Percentiles rank a stretch among this genome's conserved stretches.
These are phyloP conservation scores for Phytopythium boreale DNA, from an alignment of 352 stramenopile species.

Conservation along the genomic window DNA sequence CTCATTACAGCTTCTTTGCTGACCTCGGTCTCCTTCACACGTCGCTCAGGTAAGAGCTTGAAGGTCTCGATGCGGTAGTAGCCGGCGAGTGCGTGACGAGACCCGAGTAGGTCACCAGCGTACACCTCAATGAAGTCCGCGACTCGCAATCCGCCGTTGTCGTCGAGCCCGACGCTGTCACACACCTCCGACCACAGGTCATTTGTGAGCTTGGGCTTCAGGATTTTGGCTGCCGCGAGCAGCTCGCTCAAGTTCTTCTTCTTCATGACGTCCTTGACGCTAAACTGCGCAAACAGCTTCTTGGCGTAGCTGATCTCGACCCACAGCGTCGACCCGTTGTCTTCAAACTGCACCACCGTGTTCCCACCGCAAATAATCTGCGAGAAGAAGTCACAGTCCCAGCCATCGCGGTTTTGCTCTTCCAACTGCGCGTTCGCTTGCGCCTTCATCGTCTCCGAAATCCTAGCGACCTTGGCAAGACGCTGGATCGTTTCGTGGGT, in stretches of 20 bases:
- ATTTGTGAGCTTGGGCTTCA: slow-evolving; percentile 35
- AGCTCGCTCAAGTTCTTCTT: slow-evolving; percentile 42
- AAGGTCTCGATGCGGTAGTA: slow-evolving; percentile 64
- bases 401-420: slow-evolving; percentile 16
- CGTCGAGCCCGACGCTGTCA: slow-evolving; percentile 28
- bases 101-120: slow-evolving; percentile 29
- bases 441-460: slow-evolving; percentile 19
- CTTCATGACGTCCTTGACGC: slow-evolving; percentile 30
- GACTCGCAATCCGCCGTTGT: slow-evolving; percentile 27
- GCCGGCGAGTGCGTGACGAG: slow-evolving; percentile 37
- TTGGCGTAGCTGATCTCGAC: slow-evolving; percentile 51
- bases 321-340: slow-evolving; percentile 39
- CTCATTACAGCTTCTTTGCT: slow-evolving; percentile 44
- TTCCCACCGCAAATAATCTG: slow-evolving; percentile 37
- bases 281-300: slow-evolving; percentile 45
- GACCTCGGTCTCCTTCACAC: slow-evolving; percentile 18
- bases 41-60: slow-evolving; percentile 41
- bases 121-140: slow-evolving; percentile 44
- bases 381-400: slow-evolving; percentile 33
- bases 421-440: slow-evolving; percentile 24
- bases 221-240: slow-evolving; percentile 32
- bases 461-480: slow-evolving; percentile 28
- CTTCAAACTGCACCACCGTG: slow-evolving; percentile 26
- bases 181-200: slow-evolving; percentile 42
- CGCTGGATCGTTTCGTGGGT: slow-evolving; percentile 31